A percentile compares a stretch with the other conserved stretches of the same genome.
Conservation (phyloP, 2,329 filamentous ascomycete species). For the Aspergillus alliaceus region DNA sequence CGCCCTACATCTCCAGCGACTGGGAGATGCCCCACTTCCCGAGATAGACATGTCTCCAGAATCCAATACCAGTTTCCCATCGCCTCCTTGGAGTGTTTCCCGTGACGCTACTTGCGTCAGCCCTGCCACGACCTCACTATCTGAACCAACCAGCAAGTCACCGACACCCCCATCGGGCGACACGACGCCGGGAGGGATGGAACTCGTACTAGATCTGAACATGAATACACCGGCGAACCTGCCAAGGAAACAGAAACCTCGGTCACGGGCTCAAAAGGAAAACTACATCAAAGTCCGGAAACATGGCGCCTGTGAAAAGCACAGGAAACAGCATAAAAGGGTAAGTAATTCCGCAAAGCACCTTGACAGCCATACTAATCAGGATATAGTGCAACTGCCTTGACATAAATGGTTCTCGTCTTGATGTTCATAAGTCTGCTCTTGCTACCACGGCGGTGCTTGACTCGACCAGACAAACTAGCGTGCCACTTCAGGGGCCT, state of each 20-base stretch:
- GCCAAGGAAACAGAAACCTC: conserved; percentile 44
- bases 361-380: conserved; percentile 13
- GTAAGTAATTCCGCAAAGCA: conserved; percentile 24
- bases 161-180: conserved; percentile 17
- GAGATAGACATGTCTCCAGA: conserved; percentile 29
- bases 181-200: conserved; percentile 27
- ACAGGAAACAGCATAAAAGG: conserved; percentile 45
- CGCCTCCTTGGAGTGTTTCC: conserved; percentile 28
- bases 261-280: conserved; percentile 43
- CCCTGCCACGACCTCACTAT: conserved; percentile 19
- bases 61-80: conserved; percentile 33
- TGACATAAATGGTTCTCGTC: conserved; percentile 31
- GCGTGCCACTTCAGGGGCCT: not conserved
- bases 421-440: conserved; percentile 18
- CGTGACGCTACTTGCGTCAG: conserved; percentile 22
- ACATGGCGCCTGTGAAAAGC: conserved; percentile 45
- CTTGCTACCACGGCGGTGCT: not conserved
- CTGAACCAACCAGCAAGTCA: conserved; percentile 10
- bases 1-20: conserved; percentile 40
- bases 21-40: conserved; percentile 30
- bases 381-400: conserved; percentile 40
- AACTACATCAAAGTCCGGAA: conserved; percentile 46
- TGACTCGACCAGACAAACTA: conserved; percentile 7
- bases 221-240: conserved; percentile 44
- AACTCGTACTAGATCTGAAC: conserved; percentile 44